Base-by-base conservation (phyloP, 345 rosid species). In the Moricandia moricandioides region DNA sequence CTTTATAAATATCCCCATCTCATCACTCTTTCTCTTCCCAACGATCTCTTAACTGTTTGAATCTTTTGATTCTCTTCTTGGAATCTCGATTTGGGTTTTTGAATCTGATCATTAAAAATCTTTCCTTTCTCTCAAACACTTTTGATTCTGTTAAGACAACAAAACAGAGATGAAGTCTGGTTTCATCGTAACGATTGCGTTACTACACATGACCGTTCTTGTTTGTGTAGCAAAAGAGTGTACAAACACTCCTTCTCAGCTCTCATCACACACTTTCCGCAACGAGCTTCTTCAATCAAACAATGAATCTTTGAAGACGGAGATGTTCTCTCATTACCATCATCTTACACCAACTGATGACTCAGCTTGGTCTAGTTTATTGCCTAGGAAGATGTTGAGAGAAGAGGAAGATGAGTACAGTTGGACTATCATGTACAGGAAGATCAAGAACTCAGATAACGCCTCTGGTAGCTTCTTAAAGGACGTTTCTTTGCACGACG, bases 291-390 rank as follows among this genome's bases (percentile, higher is more conserved):
- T 87, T 5, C 73, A 83, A 29, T 95, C 99, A 12, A 75, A 79
- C 13, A 92, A 90, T 51, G 88, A 86, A 8, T 77, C 97, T 0
- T 85, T 88, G 84, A 90, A 82, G 67, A 66, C 82, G 47, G 90
- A 92, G 82, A 55, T 90, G 84, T 86, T 88, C 80, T 83, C 86
- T 37, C 90, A 90, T 76, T 86, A 92, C 80, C 99, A 95, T 75
- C 99, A 95, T 75, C 75, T 95, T 82, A 88, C 65, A 55, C 97
- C 90, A 4, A 89, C 94, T 3, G 97, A 95, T 76, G 97, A 95
- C 14, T 70, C 87, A 0, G 89, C 93, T 70, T 95, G 97, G 97
- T 72, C 86, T 54, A 81, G 71, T 82, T 76, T 91, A 86, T 75
- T 92, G 16, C 97, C 97, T 8, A 86, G 96, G 68, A 95, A 88